Conservation (phyloP, 2,329 filamentous ascomycete species). For the Neofusicoccum umdonicola region DNA sequence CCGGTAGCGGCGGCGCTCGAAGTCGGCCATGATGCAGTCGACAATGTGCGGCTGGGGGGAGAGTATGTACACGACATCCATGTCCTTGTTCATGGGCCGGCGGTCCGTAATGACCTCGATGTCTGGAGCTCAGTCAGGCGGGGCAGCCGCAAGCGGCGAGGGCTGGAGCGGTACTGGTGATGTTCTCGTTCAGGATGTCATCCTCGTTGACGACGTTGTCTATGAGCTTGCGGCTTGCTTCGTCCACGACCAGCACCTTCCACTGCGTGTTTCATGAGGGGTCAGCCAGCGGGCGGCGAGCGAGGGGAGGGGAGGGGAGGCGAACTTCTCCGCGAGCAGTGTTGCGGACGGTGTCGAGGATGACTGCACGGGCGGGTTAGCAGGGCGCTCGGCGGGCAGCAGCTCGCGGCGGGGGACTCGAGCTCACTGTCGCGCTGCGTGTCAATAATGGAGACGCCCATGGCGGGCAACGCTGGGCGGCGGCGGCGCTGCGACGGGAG, state of each 20-base stretch:
- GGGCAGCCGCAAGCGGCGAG: background rate
- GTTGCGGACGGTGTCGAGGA: constrained; percentile 70
- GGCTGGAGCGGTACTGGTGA: constrained; percentile 67
- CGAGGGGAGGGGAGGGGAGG: constrained; percentile 15
- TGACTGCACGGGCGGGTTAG: constrained; percentile 52
- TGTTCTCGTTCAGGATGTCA: constrained; percentile 94
- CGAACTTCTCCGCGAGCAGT: constrained; percentile 80
- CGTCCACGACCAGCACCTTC: constrained; percentile 94
- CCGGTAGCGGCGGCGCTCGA: constrained; percentile 79
- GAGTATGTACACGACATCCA: constrained; percentile 93
- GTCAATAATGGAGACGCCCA: constrained; percentile 82
- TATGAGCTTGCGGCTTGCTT: constrained; percentile 77
- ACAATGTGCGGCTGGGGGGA: constrained; percentile 84
- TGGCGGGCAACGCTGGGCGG: constrained; percentile 44
- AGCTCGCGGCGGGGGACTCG: constrained; percentile 2
- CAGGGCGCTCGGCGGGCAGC: background rate
- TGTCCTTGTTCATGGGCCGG: constrained; percentile 77
- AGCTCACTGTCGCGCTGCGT: constrained; percentile 71
- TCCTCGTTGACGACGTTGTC: constrained; percentile 92
- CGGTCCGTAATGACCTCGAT: constrained; percentile 91
- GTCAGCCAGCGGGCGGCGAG: constrained; percentile 19
- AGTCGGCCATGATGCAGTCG: constrained; percentile 89
- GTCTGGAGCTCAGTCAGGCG: constrained; percentile 57
- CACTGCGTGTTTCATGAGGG: constrained; percentile 58
- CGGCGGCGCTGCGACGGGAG: constrained; percentile 2